A percentile compares a stretch with the other conserved stretches of the same genome.
Conservation (phyloP, 768 basidiomycete genomes). For the Boletus coccyginus region DNA sequence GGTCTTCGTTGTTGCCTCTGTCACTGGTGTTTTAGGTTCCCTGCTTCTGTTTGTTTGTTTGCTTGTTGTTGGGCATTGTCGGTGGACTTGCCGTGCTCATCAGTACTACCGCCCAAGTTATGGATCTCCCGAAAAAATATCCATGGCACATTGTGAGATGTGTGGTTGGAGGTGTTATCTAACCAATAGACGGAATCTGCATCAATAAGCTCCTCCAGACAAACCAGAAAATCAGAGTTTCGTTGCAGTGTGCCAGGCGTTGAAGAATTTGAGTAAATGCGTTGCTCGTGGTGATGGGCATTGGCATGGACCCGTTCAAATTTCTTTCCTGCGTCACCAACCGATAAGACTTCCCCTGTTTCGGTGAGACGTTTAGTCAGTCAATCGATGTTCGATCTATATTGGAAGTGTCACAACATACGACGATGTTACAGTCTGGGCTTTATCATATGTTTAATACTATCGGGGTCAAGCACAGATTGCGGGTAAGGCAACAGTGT, state of each 20-base stretch:
- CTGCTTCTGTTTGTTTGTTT: background rate
- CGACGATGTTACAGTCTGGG: constrained; percentile 30
- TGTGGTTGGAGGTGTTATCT: background rate
- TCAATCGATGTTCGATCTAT: background rate
- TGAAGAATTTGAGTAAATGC: no score
- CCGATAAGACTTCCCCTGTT: background rate
- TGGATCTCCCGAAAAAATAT: background rate
- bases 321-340: no score
- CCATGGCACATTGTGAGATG: constrained; percentile 1
- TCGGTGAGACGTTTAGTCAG: background rate
- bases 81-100: background rate
- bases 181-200: background rate
- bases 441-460: constrained; percentile 50
- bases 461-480: constrained; percentile 57
- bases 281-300: no score
- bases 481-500: constrained; percentile 59
- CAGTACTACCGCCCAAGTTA: background rate
- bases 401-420: background rate
- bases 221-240: background rate
- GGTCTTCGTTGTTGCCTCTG: background rate
- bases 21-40: background rate
- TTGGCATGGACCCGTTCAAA: no score
- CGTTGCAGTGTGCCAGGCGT: background rate
- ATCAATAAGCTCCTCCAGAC: background rate
- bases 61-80: background rate